Evolutionary conservation across 202 grass and related monocot species (phyloP).

Genomic region (Carex arenaria): DNA sequence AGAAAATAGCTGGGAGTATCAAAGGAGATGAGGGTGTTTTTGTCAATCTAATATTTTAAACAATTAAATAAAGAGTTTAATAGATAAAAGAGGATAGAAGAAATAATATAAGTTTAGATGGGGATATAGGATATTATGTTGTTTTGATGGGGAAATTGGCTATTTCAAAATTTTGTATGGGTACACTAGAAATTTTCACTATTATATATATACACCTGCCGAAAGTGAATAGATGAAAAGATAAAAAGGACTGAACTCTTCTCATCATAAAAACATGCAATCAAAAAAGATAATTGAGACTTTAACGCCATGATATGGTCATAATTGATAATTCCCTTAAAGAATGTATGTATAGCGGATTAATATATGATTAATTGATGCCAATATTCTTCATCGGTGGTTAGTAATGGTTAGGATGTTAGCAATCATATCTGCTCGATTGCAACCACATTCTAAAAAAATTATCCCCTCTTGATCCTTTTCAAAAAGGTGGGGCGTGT

Average conservation of each 20-base stretch:
- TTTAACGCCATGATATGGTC: neutral
- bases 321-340: neutral
- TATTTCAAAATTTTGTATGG: too few relatives aligned
- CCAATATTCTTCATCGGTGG: neutral
- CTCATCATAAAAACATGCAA: neutral
- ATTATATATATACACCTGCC: too few relatives aligned
- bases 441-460: neutral
- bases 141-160: too few relatives aligned
- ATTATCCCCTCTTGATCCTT: neutral
- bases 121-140: too few relatives aligned
- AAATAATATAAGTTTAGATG: too few relatives aligned
- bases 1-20: too few relatives aligned
- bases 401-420: constrained; percentile 31
- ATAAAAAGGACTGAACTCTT: neutral
- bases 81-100: too few relatives aligned
- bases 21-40: too few relatives aligned
- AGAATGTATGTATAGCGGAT: neutral
- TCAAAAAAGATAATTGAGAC: neutral
- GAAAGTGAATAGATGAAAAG: too few relatives aligned
- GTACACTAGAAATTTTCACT: too few relatives aligned
- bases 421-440: constrained; percentile 18
- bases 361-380: neutral
- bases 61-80: too few relatives aligned
- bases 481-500: neutral
- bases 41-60: too few relatives aligned